These are phyloP conservation scores for Lichtheimia hyalospora DNA, from an alignment of 371 early-diverging fungal genomes.

Conservation along the genomic window DNA sequence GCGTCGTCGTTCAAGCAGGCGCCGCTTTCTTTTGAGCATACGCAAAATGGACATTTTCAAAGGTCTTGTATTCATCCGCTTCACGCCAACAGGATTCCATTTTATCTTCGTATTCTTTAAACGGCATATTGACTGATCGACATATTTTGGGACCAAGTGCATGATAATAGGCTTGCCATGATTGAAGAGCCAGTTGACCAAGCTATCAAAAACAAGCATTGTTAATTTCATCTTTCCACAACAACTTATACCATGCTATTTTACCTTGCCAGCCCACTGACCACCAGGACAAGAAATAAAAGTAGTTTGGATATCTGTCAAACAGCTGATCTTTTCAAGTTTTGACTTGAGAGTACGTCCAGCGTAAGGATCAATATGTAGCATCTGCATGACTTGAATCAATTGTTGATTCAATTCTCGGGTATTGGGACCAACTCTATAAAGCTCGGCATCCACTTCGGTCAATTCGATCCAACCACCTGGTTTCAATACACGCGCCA, in stretches of 20 bases:
- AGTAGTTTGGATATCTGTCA: conserved; percentile 24
- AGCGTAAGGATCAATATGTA: conserved; percentile 34
- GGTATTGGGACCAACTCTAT: conserved; percentile 44
- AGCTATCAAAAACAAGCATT: conserved; percentile 19
- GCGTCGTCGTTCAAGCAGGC: not conserved
- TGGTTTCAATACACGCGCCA: conserved; percentile 44
- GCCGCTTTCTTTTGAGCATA: conserved; percentile 40
- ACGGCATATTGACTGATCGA: conserved; percentile 19
- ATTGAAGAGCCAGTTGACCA: conserved; percentile 45
- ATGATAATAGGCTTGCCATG: conserved; percentile 46
- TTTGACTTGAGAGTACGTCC: conserved; percentile 27
- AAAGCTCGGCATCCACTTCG: conserved; percentile 37
- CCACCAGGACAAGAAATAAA: conserved; percentile 56
- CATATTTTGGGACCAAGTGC: conserved; percentile 40
- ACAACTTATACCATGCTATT: not conserved
- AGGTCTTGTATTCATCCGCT: conserved; percentile 48
- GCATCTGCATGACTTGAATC: conserved; percentile 22
- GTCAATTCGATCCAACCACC: conserved; percentile 48
- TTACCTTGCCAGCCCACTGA: conserved; percentile 54
- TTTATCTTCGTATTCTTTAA: conserved; percentile 29
- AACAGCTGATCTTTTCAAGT: conserved; percentile 15
- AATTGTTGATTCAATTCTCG: conserved; percentile 28
- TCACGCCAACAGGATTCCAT: conserved; percentile 38
- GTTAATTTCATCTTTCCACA: not conserved
- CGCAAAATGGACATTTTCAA: conserved; percentile 54